phyloP scores from a whole-genome alignment of 1,284 basidiomycete genomes.

The Boletus albobrunnescens region DNA sequence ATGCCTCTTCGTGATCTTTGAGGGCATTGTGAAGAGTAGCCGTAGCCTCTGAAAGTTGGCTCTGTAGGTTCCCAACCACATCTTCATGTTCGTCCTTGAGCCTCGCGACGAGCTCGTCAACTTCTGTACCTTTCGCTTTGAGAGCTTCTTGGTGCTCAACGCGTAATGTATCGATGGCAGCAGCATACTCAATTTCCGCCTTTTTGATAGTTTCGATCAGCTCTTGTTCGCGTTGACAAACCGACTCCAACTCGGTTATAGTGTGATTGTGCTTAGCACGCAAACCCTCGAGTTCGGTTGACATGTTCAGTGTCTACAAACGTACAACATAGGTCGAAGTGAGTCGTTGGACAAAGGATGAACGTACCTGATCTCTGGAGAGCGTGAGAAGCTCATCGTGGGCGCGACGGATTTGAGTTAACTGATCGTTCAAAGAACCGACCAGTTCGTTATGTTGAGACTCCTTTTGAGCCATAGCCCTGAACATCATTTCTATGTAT shows the following conservation, averaged over 20 bases:
- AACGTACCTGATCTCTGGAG: conserved; percentile 72
- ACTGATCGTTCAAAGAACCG: conserved; percentile 63
- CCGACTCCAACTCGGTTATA: conserved; percentile 49
- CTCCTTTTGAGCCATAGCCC: conserved; percentile 94
- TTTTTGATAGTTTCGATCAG: conserved; percentile 49
- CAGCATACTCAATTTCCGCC: conserved; percentile 46
- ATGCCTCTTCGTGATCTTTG: conserved; percentile 49
- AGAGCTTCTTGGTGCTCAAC: conserved; percentile 53
- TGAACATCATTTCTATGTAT: conserved; percentile 29
- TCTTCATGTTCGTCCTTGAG: conserved; percentile 43
- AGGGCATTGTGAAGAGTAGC: conserved; percentile 45
- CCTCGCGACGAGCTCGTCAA: conserved; percentile 44
- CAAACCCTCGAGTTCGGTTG: conserved; percentile 74
- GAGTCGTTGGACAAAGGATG: background rate
- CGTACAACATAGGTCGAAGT: background rate
- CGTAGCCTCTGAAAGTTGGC: conserved; percentile 43
- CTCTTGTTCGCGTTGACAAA: conserved; percentile 54
- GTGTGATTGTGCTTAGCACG: conserved; percentile 57
- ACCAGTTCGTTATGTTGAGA: conserved; percentile 77
- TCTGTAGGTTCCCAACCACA: conserved; percentile 36
- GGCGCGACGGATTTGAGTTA: conserved; percentile 67
- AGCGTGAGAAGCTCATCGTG: conserved; percentile 76
- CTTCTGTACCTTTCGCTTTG: conserved; percentile 47
- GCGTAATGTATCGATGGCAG: conserved; percentile 49
- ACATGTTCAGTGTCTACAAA: conserved; percentile 76